Evolutionary conservation across 176 grass and related monocot species (phyloP), one percentile per base, ranked within the genome.

Genomic region (maize (Zea mays)): DNA sequence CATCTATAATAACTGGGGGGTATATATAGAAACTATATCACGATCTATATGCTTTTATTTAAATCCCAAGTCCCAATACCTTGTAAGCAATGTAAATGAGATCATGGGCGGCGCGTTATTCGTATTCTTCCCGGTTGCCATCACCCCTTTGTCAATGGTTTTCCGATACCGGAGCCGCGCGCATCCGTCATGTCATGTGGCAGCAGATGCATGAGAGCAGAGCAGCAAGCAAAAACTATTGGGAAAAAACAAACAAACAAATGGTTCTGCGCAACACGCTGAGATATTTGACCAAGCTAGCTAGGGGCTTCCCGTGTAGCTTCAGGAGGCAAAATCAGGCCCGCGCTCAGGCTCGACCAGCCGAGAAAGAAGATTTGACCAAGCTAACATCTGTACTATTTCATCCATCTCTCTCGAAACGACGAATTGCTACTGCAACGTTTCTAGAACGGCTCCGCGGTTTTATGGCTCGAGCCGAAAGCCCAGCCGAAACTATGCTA

Each of bases 81-180:
- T 64, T 77, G 74, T 49, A 64, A 77, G 74, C 74, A 64, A 64
- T 65, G 59, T 1, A 36, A 50, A 77, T 77, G 59, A 65, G 60
- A 36, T 65, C 74, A 77, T 64, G 60, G 74, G 9, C 67, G 67
- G 43, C 43, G 46, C 5, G 13, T 27, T 27, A 27, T 27, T 27
- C 27, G 19, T 49, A 49, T 47, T 75, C 42, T 17, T 68, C 36
- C 51, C 35, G 17, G 70, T 8, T 6, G 57, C 38, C 72, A 74
- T 42, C 52, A 43, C 52, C 9, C 5, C 20, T 27, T 2, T 69
- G 13, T 19, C 47, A 47, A 56, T 73, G 68, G 60, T 58, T 20
- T 62, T 21, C 52, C 73, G 4, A 11, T 70, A 48, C 12, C n/a
- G 43, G 74, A 14, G 62, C 42, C 27, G 27, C 27, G 27, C 44